Evolutionary conservation across 148 eudicot genomes (phyloP), one percentile per base, ranked within the genome.

Genomic region (Pouteria glomerata): DNA sequence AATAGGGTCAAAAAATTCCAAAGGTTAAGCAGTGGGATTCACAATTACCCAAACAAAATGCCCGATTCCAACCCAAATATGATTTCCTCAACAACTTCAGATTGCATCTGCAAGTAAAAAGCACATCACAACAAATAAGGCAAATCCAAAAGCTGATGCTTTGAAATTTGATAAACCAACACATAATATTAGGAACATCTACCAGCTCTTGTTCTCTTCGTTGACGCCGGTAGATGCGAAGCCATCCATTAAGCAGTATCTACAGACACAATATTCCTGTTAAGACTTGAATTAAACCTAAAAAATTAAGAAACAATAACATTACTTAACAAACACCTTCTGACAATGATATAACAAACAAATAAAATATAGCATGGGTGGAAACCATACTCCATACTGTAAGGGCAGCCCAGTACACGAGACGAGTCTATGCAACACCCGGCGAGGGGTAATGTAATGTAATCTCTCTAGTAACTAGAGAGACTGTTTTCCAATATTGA

Each of bases 41-140:
- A 41, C 66, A 12, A 63, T n/a, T 96, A 92, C 99, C 99, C 99
- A 72, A 96, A 96, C 73, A 96, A 83, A 80, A 96, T 87, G 80
- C 99, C 97, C n/a, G 99, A 92, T 79, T 96, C 96, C 84, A 92
- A 76, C 55, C 97, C 99, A 67, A 87, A 87, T 63, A 92, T 96
- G 73, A 96, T 88, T 78, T 96, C 99, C 71, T 96, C 99, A 64
- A 92, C 89, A 73, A 90, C 99, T 79, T 96, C 97, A 74, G 93
- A 96, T 78, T 96, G 94, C 92, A 92, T 90, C 99, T 96, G 82
- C 74, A 81, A 71, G 50, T 66, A 14, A 63, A 53, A 58, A 70
- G 31, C 58, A 23, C 21, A 57, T 63, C 51, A 70, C 56, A 37
- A 72, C 26, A 66, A n/a, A 14, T 31, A 68, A 69, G 27, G 34